Evolutionary conservation across 208 protist genomes (phyloP).

Genomic region (Phytomonas sp.): DNA sequence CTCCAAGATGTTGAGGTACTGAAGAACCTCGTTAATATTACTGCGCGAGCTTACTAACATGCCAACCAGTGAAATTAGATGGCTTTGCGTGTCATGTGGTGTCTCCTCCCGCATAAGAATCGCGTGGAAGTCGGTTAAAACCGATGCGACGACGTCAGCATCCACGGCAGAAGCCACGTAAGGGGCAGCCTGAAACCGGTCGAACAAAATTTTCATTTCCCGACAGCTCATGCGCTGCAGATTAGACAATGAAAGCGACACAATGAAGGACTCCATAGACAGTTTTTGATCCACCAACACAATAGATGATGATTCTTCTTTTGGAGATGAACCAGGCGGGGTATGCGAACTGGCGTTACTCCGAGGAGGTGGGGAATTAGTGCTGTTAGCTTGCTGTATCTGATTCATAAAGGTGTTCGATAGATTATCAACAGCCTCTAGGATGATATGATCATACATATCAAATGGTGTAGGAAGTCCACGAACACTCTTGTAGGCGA

Average conservation of each 20-base stretch:
- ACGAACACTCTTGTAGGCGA: slow-evolving; percentile 31
- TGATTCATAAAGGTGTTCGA: slow-evolving; percentile 7
- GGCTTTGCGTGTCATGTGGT: slow-evolving; percentile 14
- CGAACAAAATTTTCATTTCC: not conserved
- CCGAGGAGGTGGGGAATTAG: not conserved
- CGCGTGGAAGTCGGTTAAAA: not conserved
- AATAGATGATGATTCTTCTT: not conserved
- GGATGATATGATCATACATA: slow-evolving; percentile 56
- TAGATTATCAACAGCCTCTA: slow-evolving; percentile 17
- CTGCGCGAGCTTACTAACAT: slow-evolving; percentile 47
- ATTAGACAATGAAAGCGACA: not conserved
- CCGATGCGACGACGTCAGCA: not conserved
- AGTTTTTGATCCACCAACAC: not conserved
- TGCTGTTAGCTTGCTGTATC: slow-evolving; percentile 1
- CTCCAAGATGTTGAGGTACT: slow-evolving; percentile 54
- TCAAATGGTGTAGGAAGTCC: slow-evolving; percentile 53
- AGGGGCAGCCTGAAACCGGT: not conserved
- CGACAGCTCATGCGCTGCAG: not conserved
- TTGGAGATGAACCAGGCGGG: not conserved
- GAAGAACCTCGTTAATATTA: slow-evolving; percentile 48
- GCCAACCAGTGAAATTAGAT: slow-evolving; percentile 45
- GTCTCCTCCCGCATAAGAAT: not conserved
- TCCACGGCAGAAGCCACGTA: not conserved
- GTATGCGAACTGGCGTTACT: not conserved
- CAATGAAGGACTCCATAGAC: not conserved